phyloP scores from a whole-genome alignment of 139 green algal genomes.

The Chloropicon primus region DNA sequence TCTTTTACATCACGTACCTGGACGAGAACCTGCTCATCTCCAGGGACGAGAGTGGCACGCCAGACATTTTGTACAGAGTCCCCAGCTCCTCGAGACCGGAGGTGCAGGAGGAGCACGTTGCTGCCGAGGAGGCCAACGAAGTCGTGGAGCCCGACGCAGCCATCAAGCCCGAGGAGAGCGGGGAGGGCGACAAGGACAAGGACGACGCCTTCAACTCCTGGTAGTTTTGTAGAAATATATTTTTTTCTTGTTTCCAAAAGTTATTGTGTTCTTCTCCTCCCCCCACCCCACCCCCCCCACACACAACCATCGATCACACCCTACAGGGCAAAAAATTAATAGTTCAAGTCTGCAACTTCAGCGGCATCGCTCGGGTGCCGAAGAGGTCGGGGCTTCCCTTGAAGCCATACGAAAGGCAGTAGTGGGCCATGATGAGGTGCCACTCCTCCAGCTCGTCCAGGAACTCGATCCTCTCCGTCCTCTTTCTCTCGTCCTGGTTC shows the following conservation, averaged over 20 bases:
- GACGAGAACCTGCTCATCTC: slow-evolving; percentile 10
- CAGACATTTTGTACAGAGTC: not conserved
- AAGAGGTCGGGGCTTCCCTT: no score
- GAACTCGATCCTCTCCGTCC: slow-evolving; percentile 7
- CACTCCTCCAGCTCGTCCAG: slow-evolving; percentile 17
- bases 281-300: no score
- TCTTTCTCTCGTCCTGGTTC: not conserved
- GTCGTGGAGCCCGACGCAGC: not conserved
- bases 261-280: no score
- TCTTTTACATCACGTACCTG: slow-evolving; percentile 14
- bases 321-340: no score
- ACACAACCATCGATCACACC: no score
- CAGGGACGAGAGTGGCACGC: slow-evolving; percentile 6
- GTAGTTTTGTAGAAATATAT: no score
- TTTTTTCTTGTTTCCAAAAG: no score
- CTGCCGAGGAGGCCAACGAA: not conserved
- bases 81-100: not conserved
- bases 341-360: not conserved
- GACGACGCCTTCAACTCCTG: not conserved
- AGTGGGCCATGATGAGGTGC: slow-evolving; percentile 9
- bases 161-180: not conserved
- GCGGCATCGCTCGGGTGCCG: no score
- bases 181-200: not conserved
- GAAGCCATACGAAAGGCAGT: slow-evolving; percentile 2
- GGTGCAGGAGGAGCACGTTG: not conserved